A percentile compares a stretch with the other conserved stretches of the same genome.
Evolutionary conservation across 768 basidiomycete species (phyloP).

Genomic region (Jaapia argillacea): DNA sequence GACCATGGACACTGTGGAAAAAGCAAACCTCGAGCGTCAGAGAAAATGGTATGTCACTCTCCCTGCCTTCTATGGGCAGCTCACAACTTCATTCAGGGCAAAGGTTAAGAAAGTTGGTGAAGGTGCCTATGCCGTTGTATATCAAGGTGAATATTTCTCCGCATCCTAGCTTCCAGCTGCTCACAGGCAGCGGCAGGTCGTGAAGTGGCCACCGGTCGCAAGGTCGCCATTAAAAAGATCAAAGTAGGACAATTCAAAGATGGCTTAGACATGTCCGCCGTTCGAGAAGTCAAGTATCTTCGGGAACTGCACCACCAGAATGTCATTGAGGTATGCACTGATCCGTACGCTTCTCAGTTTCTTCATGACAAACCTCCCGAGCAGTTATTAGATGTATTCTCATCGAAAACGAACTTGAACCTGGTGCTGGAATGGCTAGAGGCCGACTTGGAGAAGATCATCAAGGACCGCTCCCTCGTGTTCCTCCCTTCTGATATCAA

Average conservation of each 20-base stretch:
- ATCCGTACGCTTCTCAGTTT: neutral
- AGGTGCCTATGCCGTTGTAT: slow-evolving; percentile 95
- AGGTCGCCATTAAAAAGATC: slow-evolving; percentile 97
- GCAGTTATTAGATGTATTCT: slow-evolving; percentile 94
- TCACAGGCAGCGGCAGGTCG: slow-evolving; percentile 36
- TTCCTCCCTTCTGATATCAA: slow-evolving; percentile 96
- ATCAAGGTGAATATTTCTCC: slow-evolving; percentile 52
- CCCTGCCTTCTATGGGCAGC: neutral
- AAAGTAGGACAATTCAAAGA: slow-evolving; percentile 96
- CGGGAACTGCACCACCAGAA: slow-evolving; percentile 92
- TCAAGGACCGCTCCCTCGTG: slow-evolving; percentile 86
- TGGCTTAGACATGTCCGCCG: slow-evolving; percentile 97
- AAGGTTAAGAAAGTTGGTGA: slow-evolving; percentile 81
- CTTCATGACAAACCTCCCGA: neutral
- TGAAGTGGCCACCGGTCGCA: slow-evolving; percentile 64
- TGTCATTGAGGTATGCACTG: slow-evolving; percentile 68
- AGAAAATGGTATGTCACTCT: slow-evolving; percentile 42
- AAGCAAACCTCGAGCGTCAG: slow-evolving; percentile 64
- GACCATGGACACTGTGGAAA: slow-evolving; percentile 75
- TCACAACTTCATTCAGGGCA: slow-evolving; percentile 33
- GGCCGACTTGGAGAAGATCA: slow-evolving; percentile 93
- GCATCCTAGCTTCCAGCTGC: slow-evolving; percentile 5
- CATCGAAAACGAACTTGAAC: slow-evolving; percentile 92
- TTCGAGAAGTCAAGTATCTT: slow-evolving; percentile 95
- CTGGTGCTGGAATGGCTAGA: slow-evolving; percentile 95